phyloP scores from a whole-genome alignment of 768 basidiomycete genomes.

The Mycena metata region DNA sequence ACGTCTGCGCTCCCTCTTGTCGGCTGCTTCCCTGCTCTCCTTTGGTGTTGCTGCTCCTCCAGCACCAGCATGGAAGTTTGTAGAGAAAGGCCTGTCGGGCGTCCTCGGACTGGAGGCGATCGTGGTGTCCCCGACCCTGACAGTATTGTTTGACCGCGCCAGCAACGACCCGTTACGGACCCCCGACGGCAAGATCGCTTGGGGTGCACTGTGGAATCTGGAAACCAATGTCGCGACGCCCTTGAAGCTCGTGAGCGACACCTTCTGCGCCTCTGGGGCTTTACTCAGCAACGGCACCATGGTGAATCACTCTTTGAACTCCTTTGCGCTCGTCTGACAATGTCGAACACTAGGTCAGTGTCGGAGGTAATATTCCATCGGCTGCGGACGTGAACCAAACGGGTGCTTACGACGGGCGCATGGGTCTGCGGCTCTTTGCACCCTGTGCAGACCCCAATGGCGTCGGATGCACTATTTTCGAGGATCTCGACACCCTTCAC shows the following conservation, averaged over 20 bases:
- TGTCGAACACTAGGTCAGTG: constrained; percentile 40
- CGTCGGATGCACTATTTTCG: constrained; percentile 48
- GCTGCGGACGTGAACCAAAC: constrained; percentile 49
- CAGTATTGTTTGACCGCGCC: constrained; percentile 66
- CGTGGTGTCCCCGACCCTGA: constrained; percentile 41
- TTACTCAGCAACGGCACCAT: constrained; percentile 72
- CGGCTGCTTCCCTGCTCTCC: constrained; percentile 28
- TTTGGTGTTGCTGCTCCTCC: constrained; percentile 14
- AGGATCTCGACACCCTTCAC: constrained; percentile 61
- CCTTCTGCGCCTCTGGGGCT: constrained; percentile 69
- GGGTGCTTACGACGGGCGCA: constrained; percentile 49
- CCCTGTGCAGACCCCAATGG: constrained; percentile 42
- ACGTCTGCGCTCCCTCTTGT: constrained; percentile 23
- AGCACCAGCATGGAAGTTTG: constrained; percentile 29
- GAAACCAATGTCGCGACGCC: constrained; percentile 61
- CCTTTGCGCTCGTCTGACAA: neutral
- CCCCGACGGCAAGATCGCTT: constrained; percentile 60
- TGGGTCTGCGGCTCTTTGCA: constrained; percentile 41
- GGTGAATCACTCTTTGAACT: constrained; percentile 47
- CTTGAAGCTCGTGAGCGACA: constrained; percentile 69
- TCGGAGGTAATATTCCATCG: constrained; percentile 65
- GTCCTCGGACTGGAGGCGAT: constrained; percentile 39
- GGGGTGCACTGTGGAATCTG: constrained; percentile 65
- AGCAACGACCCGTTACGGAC: constrained; percentile 63
- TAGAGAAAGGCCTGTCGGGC: constrained; percentile 27